Evolutionary conservation across 768 basidiomycete genomes (phyloP), one percentile per base, ranked within the genome.

Genomic region (Tulasnella sp.): DNA sequence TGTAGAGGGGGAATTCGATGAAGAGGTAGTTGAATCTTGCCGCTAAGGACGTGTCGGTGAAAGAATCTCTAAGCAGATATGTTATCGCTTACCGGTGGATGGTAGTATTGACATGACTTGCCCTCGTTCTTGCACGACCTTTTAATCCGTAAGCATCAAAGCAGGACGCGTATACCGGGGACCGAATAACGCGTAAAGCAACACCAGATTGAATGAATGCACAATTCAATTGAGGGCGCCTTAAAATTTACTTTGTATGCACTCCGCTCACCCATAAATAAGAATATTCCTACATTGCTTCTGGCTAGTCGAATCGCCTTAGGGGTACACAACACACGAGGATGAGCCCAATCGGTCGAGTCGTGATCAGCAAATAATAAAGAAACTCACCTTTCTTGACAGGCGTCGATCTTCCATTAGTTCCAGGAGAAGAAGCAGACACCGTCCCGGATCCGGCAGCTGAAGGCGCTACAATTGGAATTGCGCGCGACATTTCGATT

Each of bases 221-320:
- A 20, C 22, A 49, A 43, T 22, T 54, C 15, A 6, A 7, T 15
- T 25, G 28, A 44, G 34, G 27, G 19, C 45, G 13, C 19, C 35
- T 24, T 5, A 9, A 13, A 34, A 35, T n/a, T n/a, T 15, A 48
- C 4, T 2, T 10, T 15, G 10, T 15, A 15, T 15, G 45, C n/a
- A 34, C 9, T 57, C 3, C 64, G 57, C 67, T 39, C 57, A 91
- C 89, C 91, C 90, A 62, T 91, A 84, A 56, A 93, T 91, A 64
- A 84, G 69, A 45, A 91, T 78, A 70, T 95, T 93, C 62, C 85
- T 79, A 67, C 90, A 95, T 60, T 90, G 83, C 47, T 37, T 48
- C 6, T 28, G 24, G 32, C 9, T 20, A 12, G 42, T 9, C n/a
- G n/a, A n/a, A n/a, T n/a, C n/a, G n/a, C n/a, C n/a, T n/a, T n/a